These are phyloP conservation scores for Chenopodium quinoa DNA, from an alignment of 148 eudicot genomes.

Conservation along the genomic window DNA sequence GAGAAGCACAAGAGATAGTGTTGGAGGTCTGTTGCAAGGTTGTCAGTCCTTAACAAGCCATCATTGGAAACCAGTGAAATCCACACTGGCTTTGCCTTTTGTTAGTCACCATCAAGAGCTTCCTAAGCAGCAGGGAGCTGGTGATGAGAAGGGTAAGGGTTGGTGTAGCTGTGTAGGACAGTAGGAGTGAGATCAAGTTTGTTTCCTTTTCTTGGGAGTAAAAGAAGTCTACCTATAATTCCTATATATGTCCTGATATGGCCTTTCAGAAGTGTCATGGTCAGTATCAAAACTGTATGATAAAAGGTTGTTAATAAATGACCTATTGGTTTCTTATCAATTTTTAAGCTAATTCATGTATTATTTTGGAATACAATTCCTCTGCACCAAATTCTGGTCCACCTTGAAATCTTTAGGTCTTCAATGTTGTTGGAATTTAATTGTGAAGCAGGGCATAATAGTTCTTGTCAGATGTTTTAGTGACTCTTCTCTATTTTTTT, in stretches of 20 bases:
- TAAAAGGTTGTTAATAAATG: background rate
- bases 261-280: no score
- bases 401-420: background rate
- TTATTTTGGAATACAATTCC: background rate
- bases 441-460: no score
- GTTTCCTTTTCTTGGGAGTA: background rate
- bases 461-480: no score
- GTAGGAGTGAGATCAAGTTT: background rate
- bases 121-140: background rate
- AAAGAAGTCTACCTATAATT: background rate
- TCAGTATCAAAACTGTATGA: background rate
- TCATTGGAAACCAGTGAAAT: background rate
- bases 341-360: background rate
- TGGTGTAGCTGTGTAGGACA: background rate
- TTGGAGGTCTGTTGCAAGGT: background rate
- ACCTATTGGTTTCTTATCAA: background rate
- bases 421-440: no score
- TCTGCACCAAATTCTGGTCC: background rate
- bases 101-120: background rate
- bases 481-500: no score
- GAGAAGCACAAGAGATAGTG: background rate
- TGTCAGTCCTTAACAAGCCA: background rate
- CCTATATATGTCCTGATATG: no score
- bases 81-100: background rate
- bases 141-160: background rate